Evolutionary conservation across 2,329 filamentous ascomycete species (phyloP).

Genomic region (Albophoma yamanashiensis): DNA sequence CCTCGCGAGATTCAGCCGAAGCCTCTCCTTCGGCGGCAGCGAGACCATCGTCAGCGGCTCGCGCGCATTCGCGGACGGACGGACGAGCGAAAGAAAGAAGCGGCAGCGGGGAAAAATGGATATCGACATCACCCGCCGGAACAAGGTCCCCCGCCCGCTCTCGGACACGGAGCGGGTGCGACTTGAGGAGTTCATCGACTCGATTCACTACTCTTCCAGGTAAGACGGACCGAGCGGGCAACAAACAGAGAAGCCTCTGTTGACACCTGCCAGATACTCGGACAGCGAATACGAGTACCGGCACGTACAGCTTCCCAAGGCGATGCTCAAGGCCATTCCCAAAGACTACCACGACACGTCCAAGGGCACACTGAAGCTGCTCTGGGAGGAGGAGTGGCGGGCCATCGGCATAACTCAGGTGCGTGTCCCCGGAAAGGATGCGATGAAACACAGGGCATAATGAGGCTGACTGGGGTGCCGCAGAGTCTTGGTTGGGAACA

Average conservation of each 20-base stretch:
- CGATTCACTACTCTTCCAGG: conserved; percentile 92
- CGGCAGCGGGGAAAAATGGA: conserved; percentile 21
- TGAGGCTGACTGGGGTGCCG: neutral
- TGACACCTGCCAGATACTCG: conserved; percentile 57
- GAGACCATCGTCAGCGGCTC: neutral
- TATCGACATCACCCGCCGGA: conserved; percentile 77
- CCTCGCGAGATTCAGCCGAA: neutral
- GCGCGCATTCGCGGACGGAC: neutral
- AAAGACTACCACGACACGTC: conserved; percentile 84
- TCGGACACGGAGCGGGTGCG: conserved; percentile 71
- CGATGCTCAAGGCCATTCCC: conserved; percentile 95
- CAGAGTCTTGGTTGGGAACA: conserved; percentile 98
- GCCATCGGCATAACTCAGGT: conserved; percentile 96
- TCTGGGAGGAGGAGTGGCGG: conserved; percentile 99
- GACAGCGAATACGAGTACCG: conserved; percentile 93
- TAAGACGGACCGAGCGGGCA: conserved; percentile 24
- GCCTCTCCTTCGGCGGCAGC: neutral
- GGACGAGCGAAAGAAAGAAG: neutral
- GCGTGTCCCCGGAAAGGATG: conserved; percentile 12
- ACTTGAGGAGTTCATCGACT: conserved; percentile 84
- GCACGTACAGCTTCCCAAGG: conserved; percentile 93
- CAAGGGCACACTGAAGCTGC: conserved; percentile 86
- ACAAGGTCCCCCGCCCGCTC: conserved; percentile 72
- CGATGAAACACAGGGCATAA: neutral
- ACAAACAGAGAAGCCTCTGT: neutral